phyloP scores from a whole-genome alignment of 352 stramenopile genomes.

The Pythium biforme region DNA sequence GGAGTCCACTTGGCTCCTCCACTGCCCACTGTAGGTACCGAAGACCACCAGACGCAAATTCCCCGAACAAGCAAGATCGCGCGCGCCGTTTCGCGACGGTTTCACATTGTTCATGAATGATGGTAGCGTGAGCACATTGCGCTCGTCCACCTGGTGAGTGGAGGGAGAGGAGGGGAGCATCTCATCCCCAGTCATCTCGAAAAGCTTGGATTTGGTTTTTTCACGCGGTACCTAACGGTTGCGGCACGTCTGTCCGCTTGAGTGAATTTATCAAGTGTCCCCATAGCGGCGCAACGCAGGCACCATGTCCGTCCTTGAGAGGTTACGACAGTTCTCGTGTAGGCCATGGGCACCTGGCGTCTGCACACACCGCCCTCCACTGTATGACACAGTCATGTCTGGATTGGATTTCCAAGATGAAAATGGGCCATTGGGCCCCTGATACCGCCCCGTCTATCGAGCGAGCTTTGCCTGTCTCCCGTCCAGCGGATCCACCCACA shows the following conservation, averaged over 20 bases:
- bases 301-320: background rate
- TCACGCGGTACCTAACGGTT: constrained; percentile 19
- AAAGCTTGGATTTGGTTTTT: background rate
- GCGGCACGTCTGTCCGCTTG: background rate
- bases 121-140: constrained; percentile 3
- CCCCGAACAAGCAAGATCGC: constrained; percentile 12
- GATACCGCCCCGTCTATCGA: background rate
- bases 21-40: background rate
- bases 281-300: background rate
- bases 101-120: constrained; percentile 6
- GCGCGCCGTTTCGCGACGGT: constrained; percentile 12
- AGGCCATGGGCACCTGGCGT: too few relatives aligned
- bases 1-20: background rate
- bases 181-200: too few relatives aligned
- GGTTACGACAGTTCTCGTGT: background rate
- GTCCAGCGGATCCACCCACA: background rate
- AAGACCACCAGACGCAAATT: background rate
- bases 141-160: background rate
- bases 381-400: too few relatives aligned
- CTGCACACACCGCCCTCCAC: too few relatives aligned
- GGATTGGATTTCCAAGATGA: too few relatives aligned
- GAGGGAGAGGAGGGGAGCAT: background rate
- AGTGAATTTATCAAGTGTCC: background rate
- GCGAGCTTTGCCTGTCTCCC: background rate
- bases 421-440: too few relatives aligned